Evolutionary conservation across 345 rosid genomes (phyloP), one percentile per base, ranked within the genome.

Genomic region (Fremontodendron californicum): DNA sequence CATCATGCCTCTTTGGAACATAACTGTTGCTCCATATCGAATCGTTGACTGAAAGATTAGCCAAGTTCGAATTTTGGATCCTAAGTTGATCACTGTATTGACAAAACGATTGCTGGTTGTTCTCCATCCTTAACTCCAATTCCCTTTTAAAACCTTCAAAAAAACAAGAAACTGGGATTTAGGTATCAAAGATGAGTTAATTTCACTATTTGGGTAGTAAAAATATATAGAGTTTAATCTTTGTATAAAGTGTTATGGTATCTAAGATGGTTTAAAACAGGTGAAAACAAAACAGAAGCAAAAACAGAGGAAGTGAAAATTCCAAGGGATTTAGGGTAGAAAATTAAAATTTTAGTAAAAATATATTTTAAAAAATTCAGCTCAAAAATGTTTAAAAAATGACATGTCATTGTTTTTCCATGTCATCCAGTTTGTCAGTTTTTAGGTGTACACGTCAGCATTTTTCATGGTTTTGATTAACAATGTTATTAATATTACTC

Each of bases 31-130:
- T 89, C 99, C 99, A 95, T 54, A 95, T 95, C 3, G 99, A 93
- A 55, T 95, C 97, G 75, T 88, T 92, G 60, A 90, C 87, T 2
- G 98, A 92, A 25, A 92, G 86, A 79, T 87, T 90, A 21, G 93
- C 89, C 33, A 92, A 73, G 84, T 85, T 89, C 0, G 92, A 82
- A 8, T 84, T 74, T 18, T 95, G 97, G 13, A 85, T 55, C 82
- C 99, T 84, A 31, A 95, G 82, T 78, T 95, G 97, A 80, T 95
- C 99, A 71, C 98, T 92, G 89, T 93, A 95, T 64, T 93, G 97
- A 85, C 88, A 93, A 82, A 95, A 95, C 0, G 97, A 88, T 71
- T 93, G 97, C 87, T 92, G 93, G 58, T 94, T 88, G 67, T 84
- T 91, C 78, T 90, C 98, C 99, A 95, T 92, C 71, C 75, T 49